Conservation (phyloP, 169 alveolate species). For the Hepatocystis sp. region DNA sequence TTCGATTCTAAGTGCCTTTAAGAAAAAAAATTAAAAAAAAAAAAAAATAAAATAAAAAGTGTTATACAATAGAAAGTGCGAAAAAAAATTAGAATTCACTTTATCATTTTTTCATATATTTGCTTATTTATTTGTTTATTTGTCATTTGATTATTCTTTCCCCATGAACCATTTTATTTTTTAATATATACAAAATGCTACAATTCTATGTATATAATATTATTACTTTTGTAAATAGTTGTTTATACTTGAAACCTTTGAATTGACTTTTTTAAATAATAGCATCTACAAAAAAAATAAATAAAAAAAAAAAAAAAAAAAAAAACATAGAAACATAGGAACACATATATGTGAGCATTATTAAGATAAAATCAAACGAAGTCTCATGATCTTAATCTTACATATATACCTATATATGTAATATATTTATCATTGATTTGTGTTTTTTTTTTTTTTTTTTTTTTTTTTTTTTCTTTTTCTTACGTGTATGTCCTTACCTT, state of each 20-base stretch:
- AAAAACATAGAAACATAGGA: background rate
- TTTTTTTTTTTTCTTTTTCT: background rate
- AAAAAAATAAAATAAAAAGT: background rate
- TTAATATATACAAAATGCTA: background rate
- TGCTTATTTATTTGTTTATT: no score
- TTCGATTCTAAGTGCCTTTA: slow-evolving; percentile 67
- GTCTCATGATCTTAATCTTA: no score
- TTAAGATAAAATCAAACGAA: no score
- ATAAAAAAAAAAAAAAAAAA: background rate
- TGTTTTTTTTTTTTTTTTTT: no score
- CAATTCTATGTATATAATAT: background rate
- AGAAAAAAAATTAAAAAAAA: background rate
- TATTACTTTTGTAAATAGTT: slow-evolving; percentile 62
- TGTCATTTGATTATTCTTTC: background rate
- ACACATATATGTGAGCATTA: background rate
- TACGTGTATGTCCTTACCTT: background rate
- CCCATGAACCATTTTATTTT: background rate
- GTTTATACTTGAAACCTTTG: slow-evolving; percentile 74
- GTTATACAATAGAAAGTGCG: background rate
- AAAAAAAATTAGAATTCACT: background rate
- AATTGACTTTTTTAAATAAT: slow-evolving; percentile 68
- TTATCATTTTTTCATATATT: background rate
- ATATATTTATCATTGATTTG: no score
- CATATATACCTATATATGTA: no score
- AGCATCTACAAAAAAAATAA: slow-evolving; percentile 42